Percentiles rank a stretch among this genome's conserved stretches.
Conservation (phyloP, 1,139 yeast genomes). For the Magnusiomyces magnusii region DNA sequence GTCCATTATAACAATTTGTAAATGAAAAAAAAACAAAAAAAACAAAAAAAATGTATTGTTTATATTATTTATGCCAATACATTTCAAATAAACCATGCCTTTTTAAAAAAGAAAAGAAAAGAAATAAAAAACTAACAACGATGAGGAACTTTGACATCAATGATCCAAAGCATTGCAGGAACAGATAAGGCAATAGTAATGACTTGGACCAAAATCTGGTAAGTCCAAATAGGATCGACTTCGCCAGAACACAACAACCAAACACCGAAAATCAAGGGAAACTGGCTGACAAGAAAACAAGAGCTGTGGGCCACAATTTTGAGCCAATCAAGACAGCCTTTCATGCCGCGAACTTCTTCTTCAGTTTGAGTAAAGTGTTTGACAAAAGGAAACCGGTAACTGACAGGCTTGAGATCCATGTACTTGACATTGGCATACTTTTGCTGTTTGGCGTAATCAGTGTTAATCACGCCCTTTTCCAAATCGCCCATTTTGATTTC, state of each 20-base stretch:
- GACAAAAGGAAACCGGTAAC: neutral
- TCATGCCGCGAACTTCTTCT: neutral
- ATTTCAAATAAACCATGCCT: too few species aligned
- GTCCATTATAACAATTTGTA: too few species aligned
- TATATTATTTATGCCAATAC: too few species aligned
- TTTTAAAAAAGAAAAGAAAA: too few species aligned
- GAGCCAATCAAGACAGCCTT: neutral
- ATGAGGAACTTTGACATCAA: neutral
- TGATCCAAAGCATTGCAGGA: neutral
- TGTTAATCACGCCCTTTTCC: neutral
- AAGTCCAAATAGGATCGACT: neutral
- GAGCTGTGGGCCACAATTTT: neutral
- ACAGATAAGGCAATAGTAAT: neutral
- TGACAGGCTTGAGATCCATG: neutral
- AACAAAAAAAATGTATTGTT: neutral
- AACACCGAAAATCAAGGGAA: neutral
- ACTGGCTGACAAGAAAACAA: neutral
- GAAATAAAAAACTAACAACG: neutral
- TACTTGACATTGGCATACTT: neutral
- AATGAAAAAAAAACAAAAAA: neutral
- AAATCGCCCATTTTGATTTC: neutral
- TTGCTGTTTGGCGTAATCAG: neutral
- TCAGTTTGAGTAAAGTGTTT: neutral
- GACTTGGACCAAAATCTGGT: neutral
- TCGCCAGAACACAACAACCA: neutral